Percentiles rank a stretch among this genome's conserved stretches.
These are phyloP conservation scores for Apiospora pterosperma DNA, from an alignment of 2,329 filamentous ascomycete species.

Conservation along the genomic window DNA sequence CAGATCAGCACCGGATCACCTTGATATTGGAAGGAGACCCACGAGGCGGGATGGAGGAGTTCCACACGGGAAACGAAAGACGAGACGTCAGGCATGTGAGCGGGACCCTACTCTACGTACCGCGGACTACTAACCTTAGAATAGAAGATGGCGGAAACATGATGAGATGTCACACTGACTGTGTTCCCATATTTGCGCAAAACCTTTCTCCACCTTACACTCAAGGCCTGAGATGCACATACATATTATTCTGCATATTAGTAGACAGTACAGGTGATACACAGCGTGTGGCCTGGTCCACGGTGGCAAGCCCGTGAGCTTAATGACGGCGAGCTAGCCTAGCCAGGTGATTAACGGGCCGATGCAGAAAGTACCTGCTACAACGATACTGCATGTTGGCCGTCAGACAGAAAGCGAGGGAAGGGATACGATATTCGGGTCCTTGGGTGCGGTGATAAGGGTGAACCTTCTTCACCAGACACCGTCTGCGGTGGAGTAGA, in stretches of 20 bases:
- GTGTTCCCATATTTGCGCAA: slow-evolving; percentile 4
- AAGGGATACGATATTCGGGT: not conserved
- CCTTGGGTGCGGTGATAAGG: not conserved
- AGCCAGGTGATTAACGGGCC: slow-evolving; percentile 1
- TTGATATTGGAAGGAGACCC: slow-evolving; percentile 2
- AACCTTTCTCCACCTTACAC: not conserved
- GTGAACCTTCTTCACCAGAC: not conserved
- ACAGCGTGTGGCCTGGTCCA: not conserved
- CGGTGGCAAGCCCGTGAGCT: not conserved
- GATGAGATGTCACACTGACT: not conserved
- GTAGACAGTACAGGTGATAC: no score
- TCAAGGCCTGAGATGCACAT: not conserved
- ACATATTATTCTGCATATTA: no score
- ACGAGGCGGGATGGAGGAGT: not conserved
- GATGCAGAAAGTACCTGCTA: not conserved
- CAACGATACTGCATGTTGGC: not conserved
- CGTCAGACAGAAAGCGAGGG: not conserved
- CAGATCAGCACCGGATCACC: not conserved
- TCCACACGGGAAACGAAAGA: slow-evolving; percentile 2
- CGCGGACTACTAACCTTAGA: not conserved
- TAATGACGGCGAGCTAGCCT: slow-evolving; percentile 1
- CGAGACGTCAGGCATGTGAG: slow-evolving; percentile 1
- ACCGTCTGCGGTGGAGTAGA: not conserved
- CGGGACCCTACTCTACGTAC: not conserved
- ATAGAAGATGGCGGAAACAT: slow-evolving; percentile 5